Evolutionary conservation across 2,329 filamentous ascomycete species (phyloP), one percentile per base, ranked within the genome.

Genomic region (Eutypa lata): DNA sequence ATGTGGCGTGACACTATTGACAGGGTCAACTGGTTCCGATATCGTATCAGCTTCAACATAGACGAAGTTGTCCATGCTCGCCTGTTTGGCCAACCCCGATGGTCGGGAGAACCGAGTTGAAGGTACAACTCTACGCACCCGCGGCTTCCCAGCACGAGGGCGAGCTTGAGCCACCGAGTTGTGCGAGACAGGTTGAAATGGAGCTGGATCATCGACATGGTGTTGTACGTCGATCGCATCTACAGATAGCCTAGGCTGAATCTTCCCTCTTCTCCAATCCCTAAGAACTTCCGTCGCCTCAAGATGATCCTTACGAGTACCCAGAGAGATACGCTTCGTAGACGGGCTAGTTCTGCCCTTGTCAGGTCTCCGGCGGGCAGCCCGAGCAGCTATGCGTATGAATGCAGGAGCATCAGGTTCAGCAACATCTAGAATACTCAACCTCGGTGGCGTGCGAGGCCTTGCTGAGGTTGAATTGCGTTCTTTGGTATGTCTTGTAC

Each of bases 371-470:
- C 67, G 73, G 50, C 70, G 78, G 3, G 77, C 82, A 49, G 80
- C 75, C 16, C 84, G 81, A 43, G 82, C 83, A 48, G 84, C 84
- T 61, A 88, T 76, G 54, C 76, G 82, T 33, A 88, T 68, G 56
- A 87, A 87, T 2, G 65, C 68, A 1, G 84, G 84, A 1, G 82
- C 80, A 53, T 73, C 61, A 2, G 71, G 64, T 55, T 79, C 76
- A 44, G 80, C 72, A 21, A 84, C 76, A 65, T 87, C 84, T n/a
- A 87, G 63, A 51, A 87, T 85, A 58, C 84, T 79, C 19, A 87
- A 72, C 19, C 65, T 68, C 3, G 81, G 80, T n/a, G 78, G 69
- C 1, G 60, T 51, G 33, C 48, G 33, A 44, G 37, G 45, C 26
- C 33, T 55, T 22, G 43, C 21, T 47, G 43, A 21, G 16, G 18